Percentiles rank a stretch among this genome's conserved stretches.
Conservation (phyloP, 2,329 filamentous ascomycete genomes). For the Exophiala lecanii-corni region DNA sequence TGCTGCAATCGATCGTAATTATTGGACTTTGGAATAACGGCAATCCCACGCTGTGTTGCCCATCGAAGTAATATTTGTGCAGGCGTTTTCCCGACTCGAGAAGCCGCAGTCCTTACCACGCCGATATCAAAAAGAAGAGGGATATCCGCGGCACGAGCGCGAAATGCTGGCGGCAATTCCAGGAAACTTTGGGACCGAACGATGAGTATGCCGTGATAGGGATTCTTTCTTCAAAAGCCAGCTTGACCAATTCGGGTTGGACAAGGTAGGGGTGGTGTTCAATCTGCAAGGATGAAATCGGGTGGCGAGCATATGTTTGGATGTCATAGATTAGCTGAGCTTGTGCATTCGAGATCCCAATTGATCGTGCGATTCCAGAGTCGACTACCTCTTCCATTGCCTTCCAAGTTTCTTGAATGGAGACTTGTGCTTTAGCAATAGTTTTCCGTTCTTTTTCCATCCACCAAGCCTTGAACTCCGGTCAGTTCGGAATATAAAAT, state of each 20-base stretch:
- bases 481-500: too few species aligned
- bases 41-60: slow-evolving; percentile 76
- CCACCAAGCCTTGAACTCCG: slow-evolving; percentile 67
- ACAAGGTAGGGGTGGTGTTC: slow-evolving; percentile 88
- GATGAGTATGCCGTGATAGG: slow-evolving; percentile 78
- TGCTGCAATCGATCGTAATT: slow-evolving; percentile 41
- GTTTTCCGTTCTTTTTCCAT: slow-evolving; percentile 57
- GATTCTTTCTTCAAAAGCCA: slow-evolving; percentile 66
- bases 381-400: slow-evolving; percentile 73
- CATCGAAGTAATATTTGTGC: slow-evolving; percentile 81
- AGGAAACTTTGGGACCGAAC: slow-evolving; percentile 77
- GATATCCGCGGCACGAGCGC: slow-evolving; percentile 63
- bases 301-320: slow-evolving; percentile 69
- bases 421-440: slow-evolving; percentile 62
- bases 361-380: slow-evolving; percentile 63
- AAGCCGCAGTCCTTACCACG: slow-evolving; percentile 59
- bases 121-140: slow-evolving; percentile 68
- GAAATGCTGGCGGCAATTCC: slow-evolving; percentile 51
- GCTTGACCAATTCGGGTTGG: slow-evolving; percentile 65
- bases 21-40: slow-evolving; percentile 77
- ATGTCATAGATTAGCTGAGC: slow-evolving; percentile 72
- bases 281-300: slow-evolving; percentile 74
- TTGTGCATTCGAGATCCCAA: slow-evolving; percentile 82
- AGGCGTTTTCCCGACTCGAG: slow-evolving; percentile 66
- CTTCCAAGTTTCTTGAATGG: slow-evolving; percentile 75